Evolutionary conservation across 371 early-diverging fungal species (phyloP), one percentile per base, ranked within the genome.

Genomic region (Mucor saturninus): DNA sequence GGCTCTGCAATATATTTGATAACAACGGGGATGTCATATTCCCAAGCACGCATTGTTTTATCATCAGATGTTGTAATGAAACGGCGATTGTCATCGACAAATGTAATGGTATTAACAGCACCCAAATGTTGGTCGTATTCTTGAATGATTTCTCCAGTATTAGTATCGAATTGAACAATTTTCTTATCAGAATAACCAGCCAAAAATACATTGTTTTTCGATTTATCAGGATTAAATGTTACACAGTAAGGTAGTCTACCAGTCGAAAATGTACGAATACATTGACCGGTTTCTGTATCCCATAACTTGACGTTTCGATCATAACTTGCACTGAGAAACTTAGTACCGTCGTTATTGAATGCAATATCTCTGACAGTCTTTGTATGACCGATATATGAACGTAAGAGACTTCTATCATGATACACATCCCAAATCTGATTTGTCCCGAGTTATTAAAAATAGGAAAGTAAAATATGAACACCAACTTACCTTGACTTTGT

Each of bases 91-190:
- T 95, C 92, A 65, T 98, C 97, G 6, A 97, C 90, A 85, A 98
- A 98, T 0, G 97, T 97, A 57, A 99, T 92, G 32, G 95, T 92
- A 72, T 97, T 98, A 53, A 99, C 91, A 4, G 96, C 92, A 32
- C 96, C 98, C 75, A 94, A 71, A 83, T 99, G 99, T 76, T 97
- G 96, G 65, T 96, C 93, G 73, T 99, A 99, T 72, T 95, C 94
- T 72, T 96, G 98, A 10, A 88, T 89, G 5, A 94, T 85, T 52
- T 93, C 91, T 11, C 93, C 93, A 3, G 94, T 76, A 48, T 89
- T 82, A 35, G 80, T 78, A 75, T 97, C 96, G 68, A 91, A 97
- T 70, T 93, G 85, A 57, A 93, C 86, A 39, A 98, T 91, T 80
- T 94, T 94, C 67, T 94, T 94, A 77, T 98, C 96, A 15, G 91